Evolutionary conservation across 2,329 filamentous ascomycete genomes (phyloP), one percentile per base, ranked within the genome.

Genomic region (Colletotrichum karsti): DNA sequence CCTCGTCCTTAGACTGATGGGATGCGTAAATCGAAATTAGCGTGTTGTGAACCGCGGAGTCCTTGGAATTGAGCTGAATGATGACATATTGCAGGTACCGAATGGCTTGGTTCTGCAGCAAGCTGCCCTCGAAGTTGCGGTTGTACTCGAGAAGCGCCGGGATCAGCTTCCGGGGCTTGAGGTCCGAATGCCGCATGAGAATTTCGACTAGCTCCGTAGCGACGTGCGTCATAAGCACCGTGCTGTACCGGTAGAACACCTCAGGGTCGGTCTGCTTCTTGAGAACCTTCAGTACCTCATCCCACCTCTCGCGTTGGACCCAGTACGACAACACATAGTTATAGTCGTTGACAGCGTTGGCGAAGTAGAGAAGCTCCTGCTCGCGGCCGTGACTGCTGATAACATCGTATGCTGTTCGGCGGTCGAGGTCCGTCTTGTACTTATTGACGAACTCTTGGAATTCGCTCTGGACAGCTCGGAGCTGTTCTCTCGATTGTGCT

Each of bases 301-400:
- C 82, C 96, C 96, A 99, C 73, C 93, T 90, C 80, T 98, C 96
- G 67, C 95, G 88, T 79, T 98, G 96, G 18, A 98, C 92, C 96
- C 96, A 99, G 80, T 99, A 99, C 9, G 93, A 93, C 13, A 99
- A 84, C 22, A 98, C 94, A 76, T 97, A 99, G 77, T 97, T 93
- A 81, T 96, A 94, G 78, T 99, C 96, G 74, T 95, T 92, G 51
- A 97, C 87, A 7, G 92, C 90, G 66, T 92, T 96, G 20, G 96
- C 96, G 80, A 95, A 99, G 81, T 91, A 96, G 0, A 99, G 85
- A 3, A 99, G 84, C 78, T 99, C 96, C 73, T 95, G 92, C 80
- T 99, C 96, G 64, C 96, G 88, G 15, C 95, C 96, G 77, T 99
- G 96, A 73, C 94, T 97, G 79, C 94, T 95, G 75, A 98, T 95